phyloP scores from a whole-genome alignment of 225 moss, liverwort and hornwort species.

The Bryoerythrophyllum caledonicum region DNA sequence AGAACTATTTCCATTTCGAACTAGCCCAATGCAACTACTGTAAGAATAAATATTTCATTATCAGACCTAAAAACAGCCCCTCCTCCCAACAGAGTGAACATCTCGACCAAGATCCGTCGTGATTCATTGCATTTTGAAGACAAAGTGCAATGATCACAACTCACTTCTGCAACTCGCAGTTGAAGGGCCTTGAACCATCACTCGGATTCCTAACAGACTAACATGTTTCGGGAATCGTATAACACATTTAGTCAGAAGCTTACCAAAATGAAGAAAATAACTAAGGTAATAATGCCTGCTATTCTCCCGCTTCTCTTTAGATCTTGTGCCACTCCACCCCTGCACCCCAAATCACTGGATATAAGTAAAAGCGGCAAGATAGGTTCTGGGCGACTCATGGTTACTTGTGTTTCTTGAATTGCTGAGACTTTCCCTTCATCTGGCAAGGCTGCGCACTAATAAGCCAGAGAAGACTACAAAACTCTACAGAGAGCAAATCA shows the following conservation, averaged over 20 bases:
- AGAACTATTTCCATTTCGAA: not conserved
- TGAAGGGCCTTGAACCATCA: not conserved
- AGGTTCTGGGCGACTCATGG: no score
- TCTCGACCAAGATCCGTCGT: constrained; percentile 12
- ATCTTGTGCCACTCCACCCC: constrained; percentile 61
- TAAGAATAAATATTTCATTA: not conserved
- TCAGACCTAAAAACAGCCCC: not conserved
- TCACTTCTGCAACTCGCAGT: constrained; percentile 8
- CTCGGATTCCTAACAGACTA: not conserved
- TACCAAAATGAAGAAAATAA: constrained; percentile 52
- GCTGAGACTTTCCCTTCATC: not conserved
- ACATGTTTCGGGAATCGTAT: not conserved
- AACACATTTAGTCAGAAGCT: not conserved
- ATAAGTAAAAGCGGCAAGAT: not conserved
- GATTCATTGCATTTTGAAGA: not conserved
- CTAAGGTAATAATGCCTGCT: constrained; percentile 43
- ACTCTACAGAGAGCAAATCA: not conserved
- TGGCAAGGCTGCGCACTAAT: no score
- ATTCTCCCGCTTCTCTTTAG: constrained; percentile 41
- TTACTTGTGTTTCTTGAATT: no score
- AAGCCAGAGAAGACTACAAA: not conserved
- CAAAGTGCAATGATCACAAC: not conserved
- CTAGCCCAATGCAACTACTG: not conserved
- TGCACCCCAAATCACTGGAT: constrained; percentile 20
- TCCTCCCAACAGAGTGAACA: not conserved